Conservation (phyloP, 768 basidiomycete genomes). For the Boletus rufocinnamomeus region DNA sequence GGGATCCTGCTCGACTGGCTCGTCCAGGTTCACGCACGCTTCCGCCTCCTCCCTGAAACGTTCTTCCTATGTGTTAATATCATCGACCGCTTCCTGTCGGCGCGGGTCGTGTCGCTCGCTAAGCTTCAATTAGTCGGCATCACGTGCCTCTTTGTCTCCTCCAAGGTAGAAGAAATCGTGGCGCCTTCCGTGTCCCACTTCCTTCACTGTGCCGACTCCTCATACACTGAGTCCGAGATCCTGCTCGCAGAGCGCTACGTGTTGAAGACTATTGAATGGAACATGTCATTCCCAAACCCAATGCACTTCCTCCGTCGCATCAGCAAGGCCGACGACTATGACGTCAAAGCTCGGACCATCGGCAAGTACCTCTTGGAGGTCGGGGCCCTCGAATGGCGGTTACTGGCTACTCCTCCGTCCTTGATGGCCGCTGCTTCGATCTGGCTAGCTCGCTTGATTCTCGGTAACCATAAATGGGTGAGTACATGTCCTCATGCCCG, state of each 20-base stretch:
- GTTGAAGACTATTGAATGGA: slow-evolving; percentile 82
- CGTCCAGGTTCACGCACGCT: slow-evolving; percentile 85
- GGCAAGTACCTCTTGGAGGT: slow-evolving; percentile 93
- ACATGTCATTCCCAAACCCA: slow-evolving; percentile 83
- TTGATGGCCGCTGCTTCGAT: slow-evolving; percentile 80
- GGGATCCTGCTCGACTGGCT: slow-evolving; percentile 92
- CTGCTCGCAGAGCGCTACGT: slow-evolving; percentile 89
- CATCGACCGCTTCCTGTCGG: slow-evolving; percentile 71
- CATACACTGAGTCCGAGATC: slow-evolving; percentile 78
- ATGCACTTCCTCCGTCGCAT: slow-evolving; percentile 86
- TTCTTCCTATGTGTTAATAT: slow-evolving; percentile 89
- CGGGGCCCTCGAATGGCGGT: slow-evolving; percentile 73
- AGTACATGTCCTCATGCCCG: slow-evolving; percentile 29
- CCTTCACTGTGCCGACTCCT: slow-evolving; percentile 74
- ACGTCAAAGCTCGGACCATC: slow-evolving; percentile 80
- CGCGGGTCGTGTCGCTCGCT: slow-evolving; percentile 72
- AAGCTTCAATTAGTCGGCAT: slow-evolving; percentile 93
- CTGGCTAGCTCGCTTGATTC: slow-evolving; percentile 80
- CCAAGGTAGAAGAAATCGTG: slow-evolving; percentile 92
- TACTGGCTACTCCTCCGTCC: slow-evolving; percentile 75
- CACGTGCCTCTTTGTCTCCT: slow-evolving; percentile 82
- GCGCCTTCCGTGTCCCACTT: slow-evolving; percentile 84
- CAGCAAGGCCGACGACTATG: slow-evolving; percentile 93
- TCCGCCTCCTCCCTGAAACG: slow-evolving; percentile 86
- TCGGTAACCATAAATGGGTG: slow-evolving; percentile 89